Percentiles rank a stretch among this genome's conserved stretches.
These are phyloP conservation scores for Apiospora sp. DNA, from an alignment of 2,329 filamentous ascomycete species.

Conservation along the genomic window DNA sequence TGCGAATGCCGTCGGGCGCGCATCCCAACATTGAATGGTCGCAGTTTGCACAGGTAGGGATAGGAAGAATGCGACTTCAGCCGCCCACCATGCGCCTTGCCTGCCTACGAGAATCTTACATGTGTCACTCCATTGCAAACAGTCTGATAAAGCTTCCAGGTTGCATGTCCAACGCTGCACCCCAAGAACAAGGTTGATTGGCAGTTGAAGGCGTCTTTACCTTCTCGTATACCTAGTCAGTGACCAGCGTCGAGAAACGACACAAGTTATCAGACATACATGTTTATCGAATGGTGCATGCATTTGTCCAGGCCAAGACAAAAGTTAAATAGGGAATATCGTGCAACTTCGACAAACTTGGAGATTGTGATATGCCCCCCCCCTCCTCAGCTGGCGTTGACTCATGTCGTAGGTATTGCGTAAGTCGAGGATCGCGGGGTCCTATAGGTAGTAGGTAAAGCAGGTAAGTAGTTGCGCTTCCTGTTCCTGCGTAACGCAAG, in stretches of 20 bases:
- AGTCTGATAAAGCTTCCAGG: not conserved
- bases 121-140: not conserved
- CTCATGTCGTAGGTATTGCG: slow-evolving; percentile 17
- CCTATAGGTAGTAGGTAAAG: not conserved
- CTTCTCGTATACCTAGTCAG: slow-evolving; percentile 8
- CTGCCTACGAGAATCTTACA: not conserved
- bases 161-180: not conserved
- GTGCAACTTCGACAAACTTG: not conserved
- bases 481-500: slow-evolving; percentile 10
- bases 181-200: not conserved
- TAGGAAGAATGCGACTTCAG: not conserved
- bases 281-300: slow-evolving; percentile 13
- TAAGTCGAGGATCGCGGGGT: slow-evolving; percentile 10
- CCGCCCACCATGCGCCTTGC: not conserved
- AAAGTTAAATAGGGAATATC: not conserved
- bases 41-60: not conserved
- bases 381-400: not conserved
- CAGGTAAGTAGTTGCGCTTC: not conserved
- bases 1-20: not conserved
- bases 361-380: not conserved
- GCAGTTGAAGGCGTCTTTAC: not conserved
- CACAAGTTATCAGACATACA: not conserved
- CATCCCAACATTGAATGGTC: not conserved
- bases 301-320: not conserved
- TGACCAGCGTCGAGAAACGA: not conserved